These are phyloP conservation scores for Spergularia marina DNA, from an alignment of 148 eudicot genomes.

Conservation along the genomic window DNA sequence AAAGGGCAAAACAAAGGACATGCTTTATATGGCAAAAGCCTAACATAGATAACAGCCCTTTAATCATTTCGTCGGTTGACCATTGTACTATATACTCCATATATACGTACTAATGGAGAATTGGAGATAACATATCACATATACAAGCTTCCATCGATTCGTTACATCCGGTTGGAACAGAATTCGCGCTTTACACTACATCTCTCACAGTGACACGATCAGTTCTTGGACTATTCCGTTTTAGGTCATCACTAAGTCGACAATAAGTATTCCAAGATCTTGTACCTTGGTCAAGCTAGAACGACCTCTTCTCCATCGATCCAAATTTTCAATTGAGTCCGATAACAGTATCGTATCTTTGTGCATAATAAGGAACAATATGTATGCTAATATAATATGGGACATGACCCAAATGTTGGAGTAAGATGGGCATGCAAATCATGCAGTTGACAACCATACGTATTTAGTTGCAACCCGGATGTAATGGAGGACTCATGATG, in stretches of 20 bases:
- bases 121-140: no score
- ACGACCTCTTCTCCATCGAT: no score
- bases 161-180: no score
- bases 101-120: no score
- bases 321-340: no score
- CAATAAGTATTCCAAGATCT: no score
- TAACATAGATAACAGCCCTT: slow-evolving; percentile 14
- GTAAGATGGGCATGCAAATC: slow-evolving; percentile 2
- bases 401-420: neutral
- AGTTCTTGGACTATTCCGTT: no score
- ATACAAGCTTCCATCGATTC: no score
- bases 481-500: neutral
- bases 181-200: no score
- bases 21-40: slow-evolving; percentile 25
- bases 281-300: no score
- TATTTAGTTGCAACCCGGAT: neutral
- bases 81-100: slow-evolving; percentile 1
- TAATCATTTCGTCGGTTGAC: slow-evolving; percentile 25
- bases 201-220: no score
- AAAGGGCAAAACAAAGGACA: slow-evolving; percentile 24
- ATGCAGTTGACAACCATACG: neutral
- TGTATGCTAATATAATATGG: neutral
- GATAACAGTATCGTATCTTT: neutral
- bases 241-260: no score
- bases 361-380: neutral